phyloP scores from a whole-genome alignment of 2,329 filamentous ascomycete species.

The Stagonosporopsis vannaccii region DNA sequence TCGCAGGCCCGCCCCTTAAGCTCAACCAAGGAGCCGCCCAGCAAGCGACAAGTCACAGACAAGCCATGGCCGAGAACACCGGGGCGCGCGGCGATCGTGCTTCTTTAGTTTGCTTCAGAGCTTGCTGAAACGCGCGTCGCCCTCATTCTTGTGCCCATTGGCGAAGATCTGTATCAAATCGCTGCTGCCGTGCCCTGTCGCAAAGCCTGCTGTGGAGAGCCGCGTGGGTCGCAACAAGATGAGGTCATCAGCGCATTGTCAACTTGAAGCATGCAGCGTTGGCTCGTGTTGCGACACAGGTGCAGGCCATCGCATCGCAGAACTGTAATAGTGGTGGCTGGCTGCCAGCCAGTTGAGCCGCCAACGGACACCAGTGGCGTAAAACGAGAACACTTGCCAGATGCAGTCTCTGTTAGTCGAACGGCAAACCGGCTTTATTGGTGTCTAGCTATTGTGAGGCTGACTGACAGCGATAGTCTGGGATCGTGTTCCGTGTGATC shows the following conservation, averaged over 20 bases:
- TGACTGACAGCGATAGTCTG: not conserved
- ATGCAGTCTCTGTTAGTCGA: slow-evolving; percentile 17
- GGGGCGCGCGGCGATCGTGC: slow-evolving; percentile 20
- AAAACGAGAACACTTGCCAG: slow-evolving; percentile 1
- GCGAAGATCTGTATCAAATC: slow-evolving; percentile 24
- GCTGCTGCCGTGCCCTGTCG: slow-evolving; percentile 11
- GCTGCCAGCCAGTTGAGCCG: not conserved
- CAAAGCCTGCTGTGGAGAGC: slow-evolving; percentile 8
- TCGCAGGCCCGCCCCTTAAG: slow-evolving; percentile 15
- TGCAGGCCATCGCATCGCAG: not conserved
- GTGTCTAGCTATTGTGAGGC: not conserved
- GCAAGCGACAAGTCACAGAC: slow-evolving; percentile 19
- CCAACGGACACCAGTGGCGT: slow-evolving; percentile 14
- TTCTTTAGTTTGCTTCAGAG: slow-evolving; percentile 20
- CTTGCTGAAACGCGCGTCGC: slow-evolving; percentile 28
- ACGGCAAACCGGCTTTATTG: slow-evolving; percentile 5
- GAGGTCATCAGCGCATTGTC: slow-evolving; percentile 4
- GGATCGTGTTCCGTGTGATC: slow-evolving; percentile 4
- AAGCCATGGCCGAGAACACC: slow-evolving; percentile 22
- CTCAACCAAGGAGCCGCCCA: slow-evolving; percentile 19
- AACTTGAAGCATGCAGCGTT: not conserved
- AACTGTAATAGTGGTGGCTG: slow-evolving; percentile 5
- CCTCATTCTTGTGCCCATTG: slow-evolving; percentile 9
- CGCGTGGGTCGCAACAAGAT: slow-evolving; percentile 11
- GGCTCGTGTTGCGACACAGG: not conserved